These are phyloP conservation scores for Arthonia radiata DNA, from an alignment of 495 filamentous ascomycete species.

Conservation along the genomic window DNA sequence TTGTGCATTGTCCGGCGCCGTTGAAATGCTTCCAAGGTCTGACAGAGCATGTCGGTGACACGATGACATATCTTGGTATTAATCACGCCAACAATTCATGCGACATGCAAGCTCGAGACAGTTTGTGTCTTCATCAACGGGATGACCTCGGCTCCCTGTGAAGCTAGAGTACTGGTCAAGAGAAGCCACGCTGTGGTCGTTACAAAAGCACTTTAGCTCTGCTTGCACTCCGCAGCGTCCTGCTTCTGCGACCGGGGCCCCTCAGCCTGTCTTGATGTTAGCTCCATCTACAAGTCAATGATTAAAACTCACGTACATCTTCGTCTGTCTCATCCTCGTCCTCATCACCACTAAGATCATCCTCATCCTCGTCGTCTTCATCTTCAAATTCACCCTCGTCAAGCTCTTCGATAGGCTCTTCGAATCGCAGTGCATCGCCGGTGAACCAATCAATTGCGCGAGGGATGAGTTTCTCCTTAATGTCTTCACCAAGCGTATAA, in stretches of 20 bases:
- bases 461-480: conserved; percentile 99
- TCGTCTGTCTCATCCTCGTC: conserved; percentile 68
- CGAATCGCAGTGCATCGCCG: conserved; percentile 89
- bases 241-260: conserved; percentile 92
- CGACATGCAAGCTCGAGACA: too few relatives aligned
- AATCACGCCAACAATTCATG: too few relatives aligned
- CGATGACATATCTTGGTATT: too few relatives aligned
- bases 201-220: too few relatives aligned
- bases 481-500: conserved; percentile 97
- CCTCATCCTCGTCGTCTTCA: conserved; percentile 83
- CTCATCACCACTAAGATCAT: conserved; percentile 60
- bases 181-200: too few relatives aligned
- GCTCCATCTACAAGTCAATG: conserved; percentile 2
- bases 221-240: conserved; percentile 98
- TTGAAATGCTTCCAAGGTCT: too few relatives aligned
- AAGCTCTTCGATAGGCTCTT: conserved; percentile 73
- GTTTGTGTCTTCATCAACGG: too few relatives aligned
- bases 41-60: too few relatives aligned
- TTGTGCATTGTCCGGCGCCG: too few relatives aligned
- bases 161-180: too few relatives aligned
- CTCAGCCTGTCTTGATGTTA: conserved; percentile 46
- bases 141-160: too few relatives aligned
- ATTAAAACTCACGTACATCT: conserved; percentile 38
- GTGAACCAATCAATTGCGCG: conserved; percentile 99
- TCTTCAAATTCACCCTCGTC: conserved; percentile 67